Evolutionary conservation across 2,329 filamentous ascomycete genomes (phyloP).

Genomic region (Penicillium sp.): DNA sequence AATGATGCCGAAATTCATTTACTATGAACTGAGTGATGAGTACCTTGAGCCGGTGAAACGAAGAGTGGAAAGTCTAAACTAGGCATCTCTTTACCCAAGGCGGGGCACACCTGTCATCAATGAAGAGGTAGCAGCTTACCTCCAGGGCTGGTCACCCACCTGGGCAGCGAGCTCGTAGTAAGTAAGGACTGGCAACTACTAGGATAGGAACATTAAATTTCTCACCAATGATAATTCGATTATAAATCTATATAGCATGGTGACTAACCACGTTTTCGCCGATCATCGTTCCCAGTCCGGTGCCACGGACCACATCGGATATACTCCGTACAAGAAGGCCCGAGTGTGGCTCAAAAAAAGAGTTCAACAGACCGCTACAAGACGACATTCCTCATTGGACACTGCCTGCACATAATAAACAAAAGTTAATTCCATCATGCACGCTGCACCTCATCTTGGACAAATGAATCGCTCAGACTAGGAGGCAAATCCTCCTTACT

Average conservation of each 20-base stretch:
- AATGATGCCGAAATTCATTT: no score
- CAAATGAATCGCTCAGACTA: slow-evolving; percentile 20
- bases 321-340: slow-evolving; percentile 3
- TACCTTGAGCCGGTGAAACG: no score
- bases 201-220: not conserved
- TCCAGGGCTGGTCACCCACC: no score
- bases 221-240: not conserved
- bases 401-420: not conserved
- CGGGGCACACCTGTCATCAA: no score
- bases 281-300: not conserved
- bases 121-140: no score
- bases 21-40: no score
- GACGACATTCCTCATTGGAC: not conserved
- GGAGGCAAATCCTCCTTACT: slow-evolving; percentile 60
- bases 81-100: no score
- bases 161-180: no score
- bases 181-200: not conserved
- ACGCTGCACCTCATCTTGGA: slow-evolving; percentile 3
- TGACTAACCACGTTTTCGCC: not conserved
- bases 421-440: slow-evolving; percentile 3
- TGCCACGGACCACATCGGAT: slow-evolving; percentile 11
- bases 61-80: no score
- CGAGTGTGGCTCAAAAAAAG: not conserved
- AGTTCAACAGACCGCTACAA: slow-evolving; percentile 6
- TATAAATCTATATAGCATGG: not conserved